phyloP scores from a whole-genome alignment of 495 filamentous ascomycete genomes.

The Xylaria nigripes region DNA sequence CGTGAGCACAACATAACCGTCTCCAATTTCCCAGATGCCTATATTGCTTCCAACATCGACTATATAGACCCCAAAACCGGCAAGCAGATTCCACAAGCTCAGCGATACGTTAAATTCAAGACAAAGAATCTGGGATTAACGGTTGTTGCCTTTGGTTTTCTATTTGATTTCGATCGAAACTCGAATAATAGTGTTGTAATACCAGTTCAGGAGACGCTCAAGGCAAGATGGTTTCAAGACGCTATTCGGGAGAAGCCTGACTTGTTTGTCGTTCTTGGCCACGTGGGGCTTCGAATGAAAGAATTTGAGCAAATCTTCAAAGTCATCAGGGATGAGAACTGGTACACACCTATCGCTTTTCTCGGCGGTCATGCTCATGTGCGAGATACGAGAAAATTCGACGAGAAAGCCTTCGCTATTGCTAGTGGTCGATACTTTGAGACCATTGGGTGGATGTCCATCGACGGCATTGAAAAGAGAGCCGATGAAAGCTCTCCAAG shows the following conservation, averaged over 20 bases:
- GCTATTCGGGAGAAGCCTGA: conserved; percentile 81
- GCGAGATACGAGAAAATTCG: conserved; percentile 74
- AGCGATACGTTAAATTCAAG: conserved; percentile 75
- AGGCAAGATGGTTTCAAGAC: conserved; percentile 82
- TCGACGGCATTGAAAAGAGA: conserved; percentile 55
- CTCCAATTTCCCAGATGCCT: conserved; percentile 65
- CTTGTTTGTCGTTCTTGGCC: conserved; percentile 79
- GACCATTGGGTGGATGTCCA: conserved; percentile 92
- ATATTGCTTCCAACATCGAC: conserved; percentile 87
- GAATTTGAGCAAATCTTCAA: conserved; percentile 72
- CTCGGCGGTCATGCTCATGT: conserved; percentile 91
- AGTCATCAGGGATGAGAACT: conserved; percentile 67
- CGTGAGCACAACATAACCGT: conserved; percentile 71
- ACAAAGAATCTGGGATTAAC: conserved; percentile 80
- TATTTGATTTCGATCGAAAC: conserved; percentile 88
- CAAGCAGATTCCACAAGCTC: conserved; percentile 66
- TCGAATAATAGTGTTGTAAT: conserved; percentile 82
- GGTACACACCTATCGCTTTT: conserved; percentile 81
- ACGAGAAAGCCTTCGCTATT: conserved; percentile 69
- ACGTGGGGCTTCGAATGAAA: conserved; percentile 69
- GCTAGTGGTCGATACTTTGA: conserved; percentile 96
- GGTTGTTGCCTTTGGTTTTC: conserved; percentile 82
- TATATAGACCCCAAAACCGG: conserved; percentile 65
- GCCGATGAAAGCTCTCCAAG: conserved; percentile 14
- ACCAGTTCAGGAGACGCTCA: conserved; percentile 65